These are phyloP conservation scores for Liriodendron chinense DNA, from an alignment of 164 flowering plant species.

Conservation along the genomic window DNA sequence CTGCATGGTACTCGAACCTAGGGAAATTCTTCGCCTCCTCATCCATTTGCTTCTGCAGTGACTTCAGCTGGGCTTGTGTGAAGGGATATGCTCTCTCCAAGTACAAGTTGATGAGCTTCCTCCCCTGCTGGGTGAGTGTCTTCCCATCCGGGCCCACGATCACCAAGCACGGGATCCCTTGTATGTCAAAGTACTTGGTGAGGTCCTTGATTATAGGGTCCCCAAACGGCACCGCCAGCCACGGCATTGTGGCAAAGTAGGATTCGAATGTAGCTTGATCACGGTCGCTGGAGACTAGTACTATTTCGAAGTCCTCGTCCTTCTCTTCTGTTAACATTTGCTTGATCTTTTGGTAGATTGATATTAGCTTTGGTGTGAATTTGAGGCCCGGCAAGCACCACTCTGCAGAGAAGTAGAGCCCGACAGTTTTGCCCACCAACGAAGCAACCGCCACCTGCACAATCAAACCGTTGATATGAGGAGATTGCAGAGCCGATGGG, in stretches of 20 bases:
- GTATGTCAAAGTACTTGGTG: slow-evolving; percentile 55
- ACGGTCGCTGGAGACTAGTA: slow-evolving; percentile 56
- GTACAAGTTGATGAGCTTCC: slow-evolving; percentile 65
- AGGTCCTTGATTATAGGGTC: slow-evolving; percentile 44
- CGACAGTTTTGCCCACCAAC: slow-evolving; percentile 69
- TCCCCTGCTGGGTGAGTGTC: slow-evolving; percentile 63
- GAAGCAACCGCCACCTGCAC: slow-evolving; percentile 34
- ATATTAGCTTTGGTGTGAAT: slow-evolving; percentile 58
- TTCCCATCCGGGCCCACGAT: slow-evolving; percentile 80
- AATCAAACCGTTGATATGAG: background rate
- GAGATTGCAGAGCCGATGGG: too few species aligned
- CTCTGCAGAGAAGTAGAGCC: slow-evolving; percentile 70
- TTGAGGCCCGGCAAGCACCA: slow-evolving; percentile 68
- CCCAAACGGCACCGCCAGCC: slow-evolving; percentile 72
- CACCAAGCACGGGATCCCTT: slow-evolving; percentile 58
- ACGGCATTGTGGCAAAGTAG: slow-evolving; percentile 64
- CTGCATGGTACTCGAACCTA: slow-evolving; percentile 36
- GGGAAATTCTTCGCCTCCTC: slow-evolving; percentile 73
- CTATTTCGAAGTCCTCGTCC: slow-evolving; percentile 53
- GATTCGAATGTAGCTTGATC: slow-evolving; percentile 38
- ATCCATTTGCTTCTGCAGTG: slow-evolving; percentile 53
- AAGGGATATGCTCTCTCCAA: slow-evolving; percentile 71
- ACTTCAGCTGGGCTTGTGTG: slow-evolving; percentile 42
- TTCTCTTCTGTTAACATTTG: slow-evolving; percentile 11
- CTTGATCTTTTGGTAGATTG: slow-evolving; percentile 56